Base-by-base conservation (phyloP, 805 yeast species). In the Cyberlindnera japonica region DNA sequence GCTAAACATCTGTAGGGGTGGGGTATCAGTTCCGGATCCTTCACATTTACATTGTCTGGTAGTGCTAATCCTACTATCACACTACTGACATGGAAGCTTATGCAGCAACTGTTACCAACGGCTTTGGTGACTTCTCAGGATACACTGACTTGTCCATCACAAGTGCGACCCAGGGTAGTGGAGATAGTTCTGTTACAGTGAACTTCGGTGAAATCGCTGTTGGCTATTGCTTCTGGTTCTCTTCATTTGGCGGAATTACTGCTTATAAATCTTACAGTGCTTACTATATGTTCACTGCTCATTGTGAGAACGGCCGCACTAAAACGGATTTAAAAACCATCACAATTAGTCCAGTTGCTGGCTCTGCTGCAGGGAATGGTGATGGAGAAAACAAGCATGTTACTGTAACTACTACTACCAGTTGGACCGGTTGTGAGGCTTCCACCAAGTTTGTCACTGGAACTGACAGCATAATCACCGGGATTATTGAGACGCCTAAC, bases 291-390 rank as follows among this genome's bases (percentile, higher is more conserved):
- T 14, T 38, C 11, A 9, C 19, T 3, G 37, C n/a, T 19, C 3
- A 6, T 3, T 38, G 40, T 23, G 23, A 29, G 17, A 19, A 11
- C 11, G 27, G 28, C 9, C 26, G 29, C 9, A 27, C 31, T 3
- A 24, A 20, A 4, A 15, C 12, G 12, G 36, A 36, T 13, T 11
- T 4, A 5, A n/a, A 14, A 8, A 13, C 27, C 5, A 19, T 27
- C 21, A 24, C 26, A 3, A n/a, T 34, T 9, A 16, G 31, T 1
- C 36, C 38, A 11, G 45, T 42, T 17, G 12, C 20, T 4, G 47
- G 43, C 15, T 6, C 25, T 14, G 39, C 45, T 10, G 37, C 40
- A 12, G 49, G 49, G 26, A 29, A n/a, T 16, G 49, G 49, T 26
- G 33, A n/a, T 16, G 47, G 47, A 8, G 12, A 13, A n/a, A 29